Percentiles rank a stretch among this genome's conserved stretches.
Conservation (phyloP, 1,284 basidiomycete genomes). For the Neotropicomus parvogracilis region DNA sequence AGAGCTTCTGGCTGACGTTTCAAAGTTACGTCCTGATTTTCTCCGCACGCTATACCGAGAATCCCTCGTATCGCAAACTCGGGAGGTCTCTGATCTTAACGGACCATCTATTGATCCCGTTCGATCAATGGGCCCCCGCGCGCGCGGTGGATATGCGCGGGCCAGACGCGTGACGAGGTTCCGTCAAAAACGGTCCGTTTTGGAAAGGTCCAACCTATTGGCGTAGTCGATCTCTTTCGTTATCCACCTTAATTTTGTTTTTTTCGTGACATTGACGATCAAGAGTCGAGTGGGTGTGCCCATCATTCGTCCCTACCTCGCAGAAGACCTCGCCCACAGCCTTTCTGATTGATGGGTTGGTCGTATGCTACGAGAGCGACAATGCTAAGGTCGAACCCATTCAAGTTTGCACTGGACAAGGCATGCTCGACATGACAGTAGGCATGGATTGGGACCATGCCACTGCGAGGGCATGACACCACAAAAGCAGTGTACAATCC, state of each 20-base stretch:
- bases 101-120: conserved; percentile 19
- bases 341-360: conserved; percentile 27
- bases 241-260: background rate
- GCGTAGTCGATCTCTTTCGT: conserved; percentile 2
- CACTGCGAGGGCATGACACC: conserved; percentile 24
- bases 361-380: conserved; percentile 26
- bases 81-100: conserved; percentile 20
- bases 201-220: conserved; percentile 1
- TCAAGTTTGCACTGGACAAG: conserved; percentile 6
- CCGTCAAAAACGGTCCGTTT: conserved; percentile 11
- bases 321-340: conserved; percentile 24
- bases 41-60: too few relatives aligned
- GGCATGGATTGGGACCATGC: conserved; percentile 26
- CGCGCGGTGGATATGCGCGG: conserved; percentile 5
- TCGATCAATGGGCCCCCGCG: conserved; percentile 25
- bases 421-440: conserved; percentile 24
- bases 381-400: conserved; percentile 28
- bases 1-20: too few relatives aligned
- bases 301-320: conserved; percentile 33
- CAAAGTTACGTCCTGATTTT: too few relatives aligned
- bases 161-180: conserved; percentile 12
- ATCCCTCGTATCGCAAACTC: conserved; percentile 29
- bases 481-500: conserved; percentile 25
- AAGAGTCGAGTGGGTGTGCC: too few relatives aligned
- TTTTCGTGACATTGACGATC: too few relatives aligned